phyloP scores from a whole-genome alignment of 495 filamentous ascomycete species.

The Podospora tetraspora region DNA sequence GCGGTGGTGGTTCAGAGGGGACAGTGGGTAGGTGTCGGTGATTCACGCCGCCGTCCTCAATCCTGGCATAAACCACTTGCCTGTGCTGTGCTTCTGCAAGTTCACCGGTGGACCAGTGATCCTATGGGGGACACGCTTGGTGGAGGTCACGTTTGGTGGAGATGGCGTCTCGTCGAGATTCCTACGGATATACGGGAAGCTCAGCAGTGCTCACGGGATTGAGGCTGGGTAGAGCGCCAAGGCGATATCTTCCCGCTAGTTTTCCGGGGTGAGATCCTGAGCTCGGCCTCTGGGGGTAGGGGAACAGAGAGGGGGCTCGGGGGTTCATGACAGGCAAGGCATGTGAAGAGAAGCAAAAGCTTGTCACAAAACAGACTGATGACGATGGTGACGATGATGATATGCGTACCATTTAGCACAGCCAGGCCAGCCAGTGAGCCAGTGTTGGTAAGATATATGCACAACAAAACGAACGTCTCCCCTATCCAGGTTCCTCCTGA shows the following conservation, averaged over 20 bases:
- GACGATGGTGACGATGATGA: not conserved
- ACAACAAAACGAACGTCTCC: not conserved
- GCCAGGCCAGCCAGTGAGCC: not conserved
- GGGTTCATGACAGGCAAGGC: not conserved
- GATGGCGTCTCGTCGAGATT: not conserved
- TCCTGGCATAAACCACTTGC: too few species aligned
- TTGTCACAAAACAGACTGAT: not conserved
- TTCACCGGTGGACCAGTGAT: too few species aligned
- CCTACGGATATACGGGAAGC: not conserved
- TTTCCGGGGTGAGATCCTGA: not conserved
- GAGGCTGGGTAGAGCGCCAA: not conserved
- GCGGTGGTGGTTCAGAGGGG: not conserved
- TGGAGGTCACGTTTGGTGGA: not conserved
- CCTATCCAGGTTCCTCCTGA: not conserved
- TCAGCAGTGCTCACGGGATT: not conserved
- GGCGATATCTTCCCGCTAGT: not conserved
- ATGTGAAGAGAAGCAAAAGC: not conserved
- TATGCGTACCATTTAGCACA: not conserved
- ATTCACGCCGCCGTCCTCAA: not conserved
- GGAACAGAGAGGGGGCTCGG: not conserved
- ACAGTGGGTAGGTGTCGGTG: not conserved
- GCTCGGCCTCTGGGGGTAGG: not conserved
- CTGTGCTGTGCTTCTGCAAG: too few species aligned
- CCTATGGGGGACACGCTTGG: too few species aligned
- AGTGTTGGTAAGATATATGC: not conserved